Base-by-base conservation (phyloP, 768 basidiomycete species). In the Boletus fagicola region DNA sequence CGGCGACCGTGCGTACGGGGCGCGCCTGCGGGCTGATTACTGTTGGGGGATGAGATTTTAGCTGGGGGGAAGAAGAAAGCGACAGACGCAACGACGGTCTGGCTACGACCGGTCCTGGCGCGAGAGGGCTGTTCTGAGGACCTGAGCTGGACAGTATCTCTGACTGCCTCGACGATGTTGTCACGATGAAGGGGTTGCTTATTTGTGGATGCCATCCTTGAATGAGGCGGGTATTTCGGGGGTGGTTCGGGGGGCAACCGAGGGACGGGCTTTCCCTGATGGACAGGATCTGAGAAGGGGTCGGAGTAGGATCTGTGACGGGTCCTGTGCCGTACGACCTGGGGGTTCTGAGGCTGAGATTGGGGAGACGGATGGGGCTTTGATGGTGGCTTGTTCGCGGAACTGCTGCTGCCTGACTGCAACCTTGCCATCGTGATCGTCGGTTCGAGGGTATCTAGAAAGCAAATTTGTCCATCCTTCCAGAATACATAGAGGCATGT, bases 81-180 rank as follows among this genome's bases (percentile, higher is more conserved):
- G 57, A 61, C 62, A 57, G 58, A 66, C 58, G 50, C 75, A 54
- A 53, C 71, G 61, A 78, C 63, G 39, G 86, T 87, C 65, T 85
- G 81, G 61, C 81, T 85, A 60, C 88, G 81, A 62, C 74, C 77
- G 47, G 83, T 73, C 65, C 83, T 82, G 24, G 69, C 62, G 61
- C 78, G 76, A 51, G 83, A 71, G 53, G 76, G 62, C 46, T 76
- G 70, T 57, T 78, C 76, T 30, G 75, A 64, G 40, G 75, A 69
- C 49, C 78, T 80, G 63, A 87, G 73, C 55, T 79, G 78, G 24
- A 88, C 86, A 49, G 88, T 86, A 58, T 91, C 86, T 61, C 83
- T 79, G 61, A 89, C 82, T 43, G 87, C 83, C 35, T 88, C 84
- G 54, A 78, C 67, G 72, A 86, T 80, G 60, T 78, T 69, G 58